Evolutionary conservation across 1,284 basidiomycete genomes (phyloP).

Genomic region (Puccinia hordei): DNA sequence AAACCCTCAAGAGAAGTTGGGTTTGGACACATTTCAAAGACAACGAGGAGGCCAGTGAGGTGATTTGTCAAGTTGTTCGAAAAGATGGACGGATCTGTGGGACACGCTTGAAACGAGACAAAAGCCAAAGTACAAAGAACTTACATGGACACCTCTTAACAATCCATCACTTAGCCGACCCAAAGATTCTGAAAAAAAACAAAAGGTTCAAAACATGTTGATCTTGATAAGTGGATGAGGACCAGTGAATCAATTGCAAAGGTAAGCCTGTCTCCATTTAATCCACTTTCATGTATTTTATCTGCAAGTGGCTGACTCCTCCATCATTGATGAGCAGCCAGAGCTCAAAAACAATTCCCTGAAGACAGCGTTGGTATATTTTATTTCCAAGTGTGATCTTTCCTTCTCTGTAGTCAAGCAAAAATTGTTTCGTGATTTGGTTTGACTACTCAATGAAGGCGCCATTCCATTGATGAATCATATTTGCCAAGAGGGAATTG

Average conservation of each 20-base stretch:
- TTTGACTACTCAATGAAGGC: neutral
- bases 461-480: neutral
- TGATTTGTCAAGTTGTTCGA: neutral
- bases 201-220: neutral
- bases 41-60: no score
- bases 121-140: neutral
- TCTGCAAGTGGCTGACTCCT: neutral
- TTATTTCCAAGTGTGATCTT: neutral
- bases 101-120: neutral
- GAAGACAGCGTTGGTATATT: constrained; percentile 2
- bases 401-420: neutral
- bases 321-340: neutral
- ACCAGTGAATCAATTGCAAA: neutral
- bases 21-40: neutral
- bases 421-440: neutral
- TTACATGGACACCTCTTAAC: neutral
- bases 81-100: neutral
- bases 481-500: neutral
- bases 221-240: neutral
- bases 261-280: neutral
- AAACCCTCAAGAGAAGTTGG: neutral
- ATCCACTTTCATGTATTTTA: neutral
- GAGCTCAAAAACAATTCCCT: neutral
- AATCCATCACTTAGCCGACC: neutral
- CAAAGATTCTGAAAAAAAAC: constrained; percentile 3